phyloP scores from a whole-genome alignment of 345 rosid genomes.

The Turritis glabra region DNA sequence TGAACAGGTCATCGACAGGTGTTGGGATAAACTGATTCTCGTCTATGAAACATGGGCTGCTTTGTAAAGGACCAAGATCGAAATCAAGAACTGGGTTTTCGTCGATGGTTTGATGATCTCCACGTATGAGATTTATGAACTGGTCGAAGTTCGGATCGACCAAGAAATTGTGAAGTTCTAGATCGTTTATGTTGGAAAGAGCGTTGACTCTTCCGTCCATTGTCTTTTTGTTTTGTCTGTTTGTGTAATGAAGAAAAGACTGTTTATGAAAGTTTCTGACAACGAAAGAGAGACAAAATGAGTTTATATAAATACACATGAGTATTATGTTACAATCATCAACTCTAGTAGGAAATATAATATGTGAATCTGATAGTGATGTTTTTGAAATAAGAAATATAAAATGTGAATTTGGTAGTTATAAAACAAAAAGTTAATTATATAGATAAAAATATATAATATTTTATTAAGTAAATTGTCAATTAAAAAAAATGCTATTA shows the following conservation, averaged over 20 bases:
- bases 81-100: slow-evolving; percentile 33
- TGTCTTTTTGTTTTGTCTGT: slow-evolving; percentile 30
- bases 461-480: no score
- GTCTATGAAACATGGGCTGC: slow-evolving; percentile 39
- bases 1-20: slow-evolving; percentile 37
- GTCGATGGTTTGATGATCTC: slow-evolving; percentile 46
- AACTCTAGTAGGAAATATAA: neutral
- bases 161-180: slow-evolving; percentile 52
- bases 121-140: slow-evolving; percentile 55
- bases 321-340: neutral
- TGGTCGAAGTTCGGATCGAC: slow-evolving; percentile 60
- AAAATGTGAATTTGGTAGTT: neutral
- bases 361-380: neutral
- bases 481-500: no score
- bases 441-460: no score
- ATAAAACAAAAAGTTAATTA: neutral
- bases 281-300: slow-evolving; percentile 15
- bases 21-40: slow-evolving; percentile 35
- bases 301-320: slow-evolving; percentile 5
- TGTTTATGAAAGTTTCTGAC: slow-evolving; percentile 10
- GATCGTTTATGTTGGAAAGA: slow-evolving; percentile 36
- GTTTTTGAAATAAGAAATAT: neutral
- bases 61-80: slow-evolving; percentile 39
- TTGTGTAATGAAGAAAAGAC: slow-evolving; percentile 14
- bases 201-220: slow-evolving; percentile 37